Conservation (phyloP, 495 filamentous ascomycete species). For the Lophiotrema nucula region DNA sequence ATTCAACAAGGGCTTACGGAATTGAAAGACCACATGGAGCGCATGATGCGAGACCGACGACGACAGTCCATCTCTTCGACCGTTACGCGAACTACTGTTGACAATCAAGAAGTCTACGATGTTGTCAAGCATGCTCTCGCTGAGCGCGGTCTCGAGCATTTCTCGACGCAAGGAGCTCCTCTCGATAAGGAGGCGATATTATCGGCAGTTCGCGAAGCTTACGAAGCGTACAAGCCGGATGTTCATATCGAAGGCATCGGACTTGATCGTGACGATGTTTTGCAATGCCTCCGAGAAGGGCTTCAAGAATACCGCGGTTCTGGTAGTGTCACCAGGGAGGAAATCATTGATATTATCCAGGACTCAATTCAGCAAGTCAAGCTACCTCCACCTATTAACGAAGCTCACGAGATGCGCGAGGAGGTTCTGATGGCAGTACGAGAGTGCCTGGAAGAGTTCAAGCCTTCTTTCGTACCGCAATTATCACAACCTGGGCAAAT, state of each 20-base stretch:
- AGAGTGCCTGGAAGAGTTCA: slow-evolving; percentile 74
- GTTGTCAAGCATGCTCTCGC: slow-evolving; percentile 74
- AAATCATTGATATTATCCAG: slow-evolving; percentile 75
- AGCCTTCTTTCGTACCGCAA: slow-evolving; percentile 54
- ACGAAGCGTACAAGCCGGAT: slow-evolving; percentile 88
- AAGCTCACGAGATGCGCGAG: slow-evolving; percentile 67
- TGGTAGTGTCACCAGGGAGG: slow-evolving; percentile 65
- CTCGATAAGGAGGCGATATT: slow-evolving; percentile 73
- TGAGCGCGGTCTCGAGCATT: slow-evolving; percentile 48
- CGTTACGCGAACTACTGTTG: slow-evolving; percentile 55
- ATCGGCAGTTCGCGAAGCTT: slow-evolving; percentile 79
- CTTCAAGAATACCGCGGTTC: slow-evolving; percentile 66
- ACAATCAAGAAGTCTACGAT: slow-evolving; percentile 76
- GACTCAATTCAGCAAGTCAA: slow-evolving; percentile 75
- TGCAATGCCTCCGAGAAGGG: slow-evolving; percentile 79
- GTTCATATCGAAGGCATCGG: slow-evolving; percentile 87
- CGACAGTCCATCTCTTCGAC: slow-evolving; percentile 59
- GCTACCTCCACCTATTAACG: slow-evolving; percentile 62
- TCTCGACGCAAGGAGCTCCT: neutral
- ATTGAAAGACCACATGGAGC: slow-evolving; percentile 75
- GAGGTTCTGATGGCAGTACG: slow-evolving; percentile 74
- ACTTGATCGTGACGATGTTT: slow-evolving; percentile 81
- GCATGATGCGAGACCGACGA: slow-evolving; percentile 69
- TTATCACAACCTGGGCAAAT: slow-evolving; percentile 42
- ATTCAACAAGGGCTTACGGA: slow-evolving; percentile 76